These are phyloP conservation scores for Fusarium sp. DNA, from an alignment of 2,329 filamentous ascomycete species.

Conservation along the genomic window DNA sequence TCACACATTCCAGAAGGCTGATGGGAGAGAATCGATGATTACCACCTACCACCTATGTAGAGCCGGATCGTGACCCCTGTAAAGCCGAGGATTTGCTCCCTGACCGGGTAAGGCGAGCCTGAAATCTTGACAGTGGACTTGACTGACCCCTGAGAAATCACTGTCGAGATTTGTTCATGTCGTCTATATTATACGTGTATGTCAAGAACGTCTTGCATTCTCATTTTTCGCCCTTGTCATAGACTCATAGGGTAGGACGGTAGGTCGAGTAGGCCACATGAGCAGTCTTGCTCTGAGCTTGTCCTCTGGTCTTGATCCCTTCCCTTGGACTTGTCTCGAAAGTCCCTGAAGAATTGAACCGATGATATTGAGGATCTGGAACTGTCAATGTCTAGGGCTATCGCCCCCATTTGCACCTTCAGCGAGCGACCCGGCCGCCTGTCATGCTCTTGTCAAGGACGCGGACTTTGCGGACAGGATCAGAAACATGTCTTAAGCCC, in stretches of 20 bases:
- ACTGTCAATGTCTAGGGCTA: conserved; percentile 12
- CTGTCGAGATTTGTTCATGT: conserved; percentile 18
- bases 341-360: not conserved
- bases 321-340: conserved; percentile 16
- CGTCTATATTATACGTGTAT: conserved; percentile 2
- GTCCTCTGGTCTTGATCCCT: conserved; percentile 21
- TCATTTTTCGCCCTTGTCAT: not conserved
- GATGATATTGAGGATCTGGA: conserved; percentile 5
- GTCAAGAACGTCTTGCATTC: conserved; percentile 6
- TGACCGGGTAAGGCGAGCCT: conserved; percentile 14
- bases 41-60: no score
- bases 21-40: conserved; percentile 30
- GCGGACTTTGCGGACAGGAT: not conserved
- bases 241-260: not conserved
- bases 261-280: not conserved
- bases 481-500: conserved; percentile 35
- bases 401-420: not conserved
- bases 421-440: not conserved
- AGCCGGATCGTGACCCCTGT: conserved; percentile 21
- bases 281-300: conserved; percentile 25
- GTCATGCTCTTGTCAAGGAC: conserved; percentile 5
- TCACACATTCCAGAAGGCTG: conserved; percentile 40
- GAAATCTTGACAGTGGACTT: conserved; percentile 21
- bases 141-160: conserved; percentile 24
- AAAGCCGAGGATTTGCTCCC: conserved; percentile 19